Evolutionary conservation across 1,139 yeast species (phyloP).

Genomic region (Blastobotrys raffinosifermentans): DNA sequence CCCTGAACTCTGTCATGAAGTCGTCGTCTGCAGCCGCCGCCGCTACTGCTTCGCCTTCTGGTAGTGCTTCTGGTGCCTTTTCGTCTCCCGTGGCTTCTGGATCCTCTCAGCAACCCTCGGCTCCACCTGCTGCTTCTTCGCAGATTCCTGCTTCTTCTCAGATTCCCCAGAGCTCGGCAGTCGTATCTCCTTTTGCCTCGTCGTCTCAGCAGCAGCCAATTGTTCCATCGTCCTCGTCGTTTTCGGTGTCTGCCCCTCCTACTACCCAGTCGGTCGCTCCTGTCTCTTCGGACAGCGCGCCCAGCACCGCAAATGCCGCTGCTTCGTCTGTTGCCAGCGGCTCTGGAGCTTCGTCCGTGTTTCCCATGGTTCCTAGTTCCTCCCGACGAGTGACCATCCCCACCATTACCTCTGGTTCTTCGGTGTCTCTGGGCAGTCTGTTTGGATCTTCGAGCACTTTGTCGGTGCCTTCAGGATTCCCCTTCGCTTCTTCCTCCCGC

Average conservation of each 20-base stretch:
- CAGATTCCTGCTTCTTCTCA: slow-evolving; percentile 6
- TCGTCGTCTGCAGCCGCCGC: slow-evolving; percentile 4
- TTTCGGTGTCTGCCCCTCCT: slow-evolving; percentile 2
- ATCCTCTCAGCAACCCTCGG: slow-evolving; percentile 2
- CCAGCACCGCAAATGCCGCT: no score
- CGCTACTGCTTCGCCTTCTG: slow-evolving; percentile 5
- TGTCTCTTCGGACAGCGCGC: no score
- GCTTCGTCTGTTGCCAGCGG: no score
- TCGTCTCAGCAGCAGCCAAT: no score
- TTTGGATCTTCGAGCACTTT: slow-evolving; percentile 9
- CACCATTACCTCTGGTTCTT: slow-evolving; percentile 9
- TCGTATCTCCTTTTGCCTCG: slow-evolving; percentile 3
- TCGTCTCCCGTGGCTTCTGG: slow-evolving; percentile 2
- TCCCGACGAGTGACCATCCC: slow-evolving; percentile 11
- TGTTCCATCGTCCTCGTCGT: slow-evolving; percentile 5
- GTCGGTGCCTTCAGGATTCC: slow-evolving; percentile 1
- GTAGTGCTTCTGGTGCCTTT: neutral
- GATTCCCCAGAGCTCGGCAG: slow-evolving; percentile 5
- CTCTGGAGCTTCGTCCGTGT: neutral
- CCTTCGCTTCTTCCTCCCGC: slow-evolving; percentile 5
- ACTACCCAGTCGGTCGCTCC: no score
- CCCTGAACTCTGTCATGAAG: neutral
- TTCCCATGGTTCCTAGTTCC: slow-evolving; percentile 3
- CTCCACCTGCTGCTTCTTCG: slow-evolving; percentile 5
- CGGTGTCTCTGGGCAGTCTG: slow-evolving; percentile 11